phyloP scores from a whole-genome alignment of 768 basidiomycete species.

The Trametes cinnabarina region DNA sequence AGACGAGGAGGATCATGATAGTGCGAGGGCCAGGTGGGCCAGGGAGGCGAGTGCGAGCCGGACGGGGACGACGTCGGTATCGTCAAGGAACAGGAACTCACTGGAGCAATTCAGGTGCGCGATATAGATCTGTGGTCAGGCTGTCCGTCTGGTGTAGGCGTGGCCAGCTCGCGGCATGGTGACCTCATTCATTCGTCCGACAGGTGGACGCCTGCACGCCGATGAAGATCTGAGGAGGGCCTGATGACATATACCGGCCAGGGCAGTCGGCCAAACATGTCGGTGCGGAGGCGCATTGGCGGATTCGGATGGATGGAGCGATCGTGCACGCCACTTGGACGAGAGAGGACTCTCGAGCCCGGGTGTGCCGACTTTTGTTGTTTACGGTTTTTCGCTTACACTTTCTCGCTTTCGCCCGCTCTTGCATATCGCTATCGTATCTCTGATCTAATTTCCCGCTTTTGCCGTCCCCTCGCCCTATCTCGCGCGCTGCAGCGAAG shows the following conservation, averaged over 20 bases:
- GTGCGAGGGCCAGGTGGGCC: background rate
- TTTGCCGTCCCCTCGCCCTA: background rate
- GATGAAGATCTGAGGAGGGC: conserved; percentile 5
- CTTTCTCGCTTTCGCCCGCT: background rate
- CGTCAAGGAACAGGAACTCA: conserved; percentile 15
- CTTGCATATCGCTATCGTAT: conserved; percentile 15
- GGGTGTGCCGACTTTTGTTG: background rate
- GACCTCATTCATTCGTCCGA: background rate
- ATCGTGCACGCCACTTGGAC: no score
- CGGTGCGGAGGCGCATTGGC: background rate
- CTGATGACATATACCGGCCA: conserved; percentile 1
- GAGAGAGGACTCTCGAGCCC: background rate
- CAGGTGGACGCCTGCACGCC: conserved; percentile 16
- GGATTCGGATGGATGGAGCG: conserved; percentile 1
- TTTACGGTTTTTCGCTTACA: background rate
- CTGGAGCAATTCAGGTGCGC: conserved; percentile 30
- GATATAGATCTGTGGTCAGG: background rate
- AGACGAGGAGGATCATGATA: background rate
- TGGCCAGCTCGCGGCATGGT: background rate
- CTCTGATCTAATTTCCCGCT: conserved; percentile 3
- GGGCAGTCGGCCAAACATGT: background rate
- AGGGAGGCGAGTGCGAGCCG: background rate
- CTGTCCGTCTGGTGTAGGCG: background rate
- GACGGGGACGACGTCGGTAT: conserved; percentile 3
- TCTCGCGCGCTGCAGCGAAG: background rate